Percentiles rank a stretch among this genome's conserved stretches.
Conservation (phyloP, 208 protist genomes). For the Polymyxa betae region DNA sequence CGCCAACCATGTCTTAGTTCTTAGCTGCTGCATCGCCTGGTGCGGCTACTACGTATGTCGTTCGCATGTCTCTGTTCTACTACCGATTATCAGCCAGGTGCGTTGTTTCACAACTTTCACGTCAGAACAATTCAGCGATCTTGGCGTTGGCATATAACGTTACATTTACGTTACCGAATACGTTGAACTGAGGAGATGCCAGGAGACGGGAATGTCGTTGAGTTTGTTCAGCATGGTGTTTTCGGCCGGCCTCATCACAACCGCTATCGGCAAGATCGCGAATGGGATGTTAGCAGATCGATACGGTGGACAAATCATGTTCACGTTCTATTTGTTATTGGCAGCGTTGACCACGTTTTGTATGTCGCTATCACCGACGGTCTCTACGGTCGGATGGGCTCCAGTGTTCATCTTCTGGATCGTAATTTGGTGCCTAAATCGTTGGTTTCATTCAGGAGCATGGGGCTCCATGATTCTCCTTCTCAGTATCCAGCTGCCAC, state of each 20-base stretch:
- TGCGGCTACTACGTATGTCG: background rate
- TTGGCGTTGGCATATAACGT: too few species aligned
- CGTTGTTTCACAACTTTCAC: background rate
- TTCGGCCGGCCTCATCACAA: background rate
- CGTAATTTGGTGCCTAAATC: background rate
- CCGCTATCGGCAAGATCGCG: conserved; percentile 18
- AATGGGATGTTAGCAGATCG: conserved; percentile 22
- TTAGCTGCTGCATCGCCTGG: conserved; percentile 27
- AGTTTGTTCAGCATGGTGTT: background rate
- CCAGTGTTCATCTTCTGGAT: background rate
- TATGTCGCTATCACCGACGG: background rate
- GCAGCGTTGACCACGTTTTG: background rate
- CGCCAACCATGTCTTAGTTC: background rate
- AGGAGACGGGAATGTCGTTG: background rate
- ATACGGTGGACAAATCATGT: conserved; percentile 1
- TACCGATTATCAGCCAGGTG: conserved; percentile 13
- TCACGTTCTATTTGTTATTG: background rate
- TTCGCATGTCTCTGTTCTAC: background rate
- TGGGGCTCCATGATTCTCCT: conserved; percentile 42
- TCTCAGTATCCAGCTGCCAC: background rate
- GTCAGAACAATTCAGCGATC: too few species aligned
- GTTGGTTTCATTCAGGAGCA: background rate
- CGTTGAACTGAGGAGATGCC: background rate
- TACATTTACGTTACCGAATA: too few species aligned
- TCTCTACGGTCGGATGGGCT: background rate